Evolutionary conservation across 2,329 filamentous ascomycete species (phyloP).

Genomic region (Celoporthe dispersa): DNA sequence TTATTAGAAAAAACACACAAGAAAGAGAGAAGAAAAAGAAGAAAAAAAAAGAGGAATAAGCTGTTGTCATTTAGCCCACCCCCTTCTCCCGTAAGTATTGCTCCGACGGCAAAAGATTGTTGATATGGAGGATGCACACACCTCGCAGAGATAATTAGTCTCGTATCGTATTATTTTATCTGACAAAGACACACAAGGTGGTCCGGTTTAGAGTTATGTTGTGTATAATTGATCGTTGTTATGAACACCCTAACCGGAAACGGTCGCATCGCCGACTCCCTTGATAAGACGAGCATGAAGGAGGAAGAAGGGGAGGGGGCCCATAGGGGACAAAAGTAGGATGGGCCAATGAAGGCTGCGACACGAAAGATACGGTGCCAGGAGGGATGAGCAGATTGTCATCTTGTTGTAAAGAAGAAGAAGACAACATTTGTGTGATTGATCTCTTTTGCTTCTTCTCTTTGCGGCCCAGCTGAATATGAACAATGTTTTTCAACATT

Average conservation of each 20-base stretch:
- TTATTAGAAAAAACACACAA: no score
- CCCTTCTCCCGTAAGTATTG: background rate
- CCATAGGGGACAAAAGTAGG: background rate
- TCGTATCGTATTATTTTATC: background rate
- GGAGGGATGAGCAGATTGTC: background rate
- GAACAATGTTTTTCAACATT: background rate
- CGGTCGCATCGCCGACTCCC: constrained; percentile 5
- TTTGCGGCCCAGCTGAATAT: background rate
- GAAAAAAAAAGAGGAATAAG: background rate
- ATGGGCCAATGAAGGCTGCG: background rate
- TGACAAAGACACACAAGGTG: background rate
- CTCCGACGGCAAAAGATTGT: background rate
- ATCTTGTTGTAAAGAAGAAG: background rate
- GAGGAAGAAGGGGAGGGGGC: background rate
- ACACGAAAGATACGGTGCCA: background rate
- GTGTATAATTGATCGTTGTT: background rate
- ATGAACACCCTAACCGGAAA: constrained; percentile 5
- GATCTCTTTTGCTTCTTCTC: no score
- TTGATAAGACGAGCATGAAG: constrained; percentile 6
- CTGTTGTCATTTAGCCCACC: no score
- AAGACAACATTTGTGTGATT: background rate
- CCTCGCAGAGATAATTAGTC: background rate
- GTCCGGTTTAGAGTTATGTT: background rate
- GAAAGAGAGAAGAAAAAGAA: no score
- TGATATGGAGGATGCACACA: background rate